These are phyloP conservation scores for Teunomyces tritomae DNA, from an alignment of 805 yeast genomes.

Conservation along the genomic window DNA sequence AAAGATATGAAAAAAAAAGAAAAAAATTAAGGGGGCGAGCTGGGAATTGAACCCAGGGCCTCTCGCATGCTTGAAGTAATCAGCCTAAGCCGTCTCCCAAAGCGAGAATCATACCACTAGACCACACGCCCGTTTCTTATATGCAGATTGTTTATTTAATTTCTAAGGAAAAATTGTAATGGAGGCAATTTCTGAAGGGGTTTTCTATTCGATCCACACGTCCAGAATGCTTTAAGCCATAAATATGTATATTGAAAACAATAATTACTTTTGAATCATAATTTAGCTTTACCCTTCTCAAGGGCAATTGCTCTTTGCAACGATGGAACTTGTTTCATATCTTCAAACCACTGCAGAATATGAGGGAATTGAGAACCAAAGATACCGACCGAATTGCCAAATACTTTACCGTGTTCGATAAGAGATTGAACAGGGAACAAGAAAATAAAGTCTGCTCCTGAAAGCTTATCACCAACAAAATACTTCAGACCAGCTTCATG, in stretches of 20 bases:
- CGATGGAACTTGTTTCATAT: constrained; percentile 1
- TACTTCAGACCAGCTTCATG: constrained; percentile 13
- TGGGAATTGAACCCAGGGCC: constrained; percentile 66
- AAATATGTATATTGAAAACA: too few species aligned
- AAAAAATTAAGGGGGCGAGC: constrained; percentile 32
- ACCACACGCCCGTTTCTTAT: constrained; percentile 24
- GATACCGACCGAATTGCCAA: not conserved
- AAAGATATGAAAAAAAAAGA: constrained; percentile 4
- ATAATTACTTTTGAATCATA: not conserved
- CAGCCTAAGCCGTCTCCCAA: constrained; percentile 15
- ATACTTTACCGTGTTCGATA: not conserved
- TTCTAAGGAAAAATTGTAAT: not conserved
- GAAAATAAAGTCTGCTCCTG: constrained; percentile 39
- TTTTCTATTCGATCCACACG: not conserved
- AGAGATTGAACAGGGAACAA: constrained; percentile 28
- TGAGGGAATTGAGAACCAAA: not conserved
- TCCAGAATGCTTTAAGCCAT: too few species aligned
- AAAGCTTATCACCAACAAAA: constrained; percentile 35
- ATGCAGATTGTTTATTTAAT: not conserved
- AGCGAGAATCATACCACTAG: constrained; percentile 36
- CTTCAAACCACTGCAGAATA: not conserved
- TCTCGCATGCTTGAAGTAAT: constrained; percentile 41
- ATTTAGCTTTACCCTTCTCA: not conserved
- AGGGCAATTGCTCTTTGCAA: not conserved
- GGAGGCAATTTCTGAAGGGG: not conserved